Conservation (phyloP, 176 grass and related monocot genomes). For the Eleusine indica region DNA sequence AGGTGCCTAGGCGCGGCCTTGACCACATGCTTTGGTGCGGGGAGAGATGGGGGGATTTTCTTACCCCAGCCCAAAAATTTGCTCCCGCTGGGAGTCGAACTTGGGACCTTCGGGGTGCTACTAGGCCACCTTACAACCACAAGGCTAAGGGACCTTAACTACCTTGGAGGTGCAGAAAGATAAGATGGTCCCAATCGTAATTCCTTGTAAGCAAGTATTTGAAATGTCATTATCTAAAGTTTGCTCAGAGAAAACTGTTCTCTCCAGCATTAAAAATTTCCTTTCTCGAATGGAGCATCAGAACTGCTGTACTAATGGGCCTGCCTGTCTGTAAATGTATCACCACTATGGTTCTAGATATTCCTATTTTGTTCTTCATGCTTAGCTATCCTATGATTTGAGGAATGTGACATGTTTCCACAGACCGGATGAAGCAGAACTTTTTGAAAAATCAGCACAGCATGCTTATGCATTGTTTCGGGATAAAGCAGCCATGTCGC, state of each 20-base stretch:
- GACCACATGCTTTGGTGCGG: too few species aligned
- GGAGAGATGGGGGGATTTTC: too few species aligned
- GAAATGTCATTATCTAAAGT: background rate
- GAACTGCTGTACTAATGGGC: background rate
- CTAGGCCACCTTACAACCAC: too few species aligned
- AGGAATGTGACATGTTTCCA: constrained; percentile 40
- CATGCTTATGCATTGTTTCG: constrained; percentile 82
- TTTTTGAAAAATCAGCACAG: constrained; percentile 80
- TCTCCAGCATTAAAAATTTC: background rate
- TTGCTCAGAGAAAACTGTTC: background rate
- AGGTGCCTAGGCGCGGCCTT: too few species aligned
- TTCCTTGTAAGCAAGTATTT: background rate
- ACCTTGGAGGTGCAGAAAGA: background rate
- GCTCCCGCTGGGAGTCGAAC: too few species aligned
- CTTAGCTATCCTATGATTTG: constrained; percentile 18
- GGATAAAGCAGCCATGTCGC: constrained; percentile 93
- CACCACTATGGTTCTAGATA: constrained; percentile 8
- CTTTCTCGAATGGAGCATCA: background rate
- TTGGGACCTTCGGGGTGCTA: too few species aligned
- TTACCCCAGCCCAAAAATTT: too few species aligned
- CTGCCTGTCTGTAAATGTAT: background rate
- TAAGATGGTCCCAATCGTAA: background rate
- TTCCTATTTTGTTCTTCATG: constrained; percentile 21
- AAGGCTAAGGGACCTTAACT: too few species aligned
- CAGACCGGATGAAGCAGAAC: constrained; percentile 81